These are phyloP conservation scores for Zymoseptoria brevis DNA, from an alignment of 2,329 filamentous ascomycete genomes.

Conservation along the genomic window DNA sequence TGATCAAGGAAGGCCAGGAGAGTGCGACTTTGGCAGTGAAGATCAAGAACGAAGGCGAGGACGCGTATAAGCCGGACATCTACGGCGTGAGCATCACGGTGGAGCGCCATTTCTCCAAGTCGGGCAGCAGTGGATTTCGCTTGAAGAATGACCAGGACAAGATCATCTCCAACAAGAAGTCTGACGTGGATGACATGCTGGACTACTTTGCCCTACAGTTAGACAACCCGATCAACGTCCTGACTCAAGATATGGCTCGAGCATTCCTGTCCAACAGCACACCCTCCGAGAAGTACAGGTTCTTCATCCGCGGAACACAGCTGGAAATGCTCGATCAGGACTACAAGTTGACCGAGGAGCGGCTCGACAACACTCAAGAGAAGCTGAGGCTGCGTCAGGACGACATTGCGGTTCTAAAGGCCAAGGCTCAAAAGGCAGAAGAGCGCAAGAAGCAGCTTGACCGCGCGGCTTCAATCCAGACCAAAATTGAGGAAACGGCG, in stretches of 20 bases:
- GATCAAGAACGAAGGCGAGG: conserved; percentile 82
- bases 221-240: conserved; percentile 90
- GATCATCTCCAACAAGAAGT: conserved; percentile 71
- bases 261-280: conserved; percentile 85
- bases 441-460: conserved; percentile 58
- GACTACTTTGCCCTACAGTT: conserved; percentile 92
- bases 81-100: conserved; percentile 82
- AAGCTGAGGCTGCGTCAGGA: conserved; percentile 55
- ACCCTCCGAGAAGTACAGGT: conserved; percentile 82
- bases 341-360: conserved; percentile 75
- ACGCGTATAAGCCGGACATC: conserved; percentile 72
- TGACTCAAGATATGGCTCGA: conserved; percentile 90
- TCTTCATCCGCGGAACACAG: conserved; percentile 91
- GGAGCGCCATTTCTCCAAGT: conserved; percentile 77
- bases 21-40: conserved; percentile 66
- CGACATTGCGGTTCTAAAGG: conserved; percentile 56
- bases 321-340: conserved; percentile 87
- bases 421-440: conserved; percentile 53
- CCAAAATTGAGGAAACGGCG: conserved; percentile 50
- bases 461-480: conserved; percentile 57
- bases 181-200: conserved; percentile 83
- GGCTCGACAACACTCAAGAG: conserved; percentile 61
- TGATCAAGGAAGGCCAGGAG: conserved; percentile 84
- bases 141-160: conserved; percentile 66
- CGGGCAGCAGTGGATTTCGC: conserved; percentile 70